Conservation (phyloP, 768 basidiomycete species). For the Rhodotorula taiwanensis region DNA sequence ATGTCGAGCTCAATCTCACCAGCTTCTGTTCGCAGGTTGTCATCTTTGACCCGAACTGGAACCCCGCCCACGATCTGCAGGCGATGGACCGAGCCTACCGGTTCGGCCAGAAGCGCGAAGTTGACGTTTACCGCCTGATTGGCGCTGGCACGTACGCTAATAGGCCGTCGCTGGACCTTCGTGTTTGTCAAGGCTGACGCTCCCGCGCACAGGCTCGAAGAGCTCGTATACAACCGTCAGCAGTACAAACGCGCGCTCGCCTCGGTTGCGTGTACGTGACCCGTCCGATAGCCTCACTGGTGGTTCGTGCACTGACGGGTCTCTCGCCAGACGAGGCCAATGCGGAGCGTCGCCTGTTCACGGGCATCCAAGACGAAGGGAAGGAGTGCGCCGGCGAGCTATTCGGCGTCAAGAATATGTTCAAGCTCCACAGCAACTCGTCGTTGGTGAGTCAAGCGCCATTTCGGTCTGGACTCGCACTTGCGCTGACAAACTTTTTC, state of each 20-base stretch:
- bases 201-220: slow-evolving; percentile 52
- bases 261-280: slow-evolving; percentile 50
- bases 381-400: slow-evolving; percentile 67
- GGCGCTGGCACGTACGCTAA: slow-evolving; percentile 61
- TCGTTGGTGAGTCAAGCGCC: slow-evolving; percentile 45
- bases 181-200: neutral
- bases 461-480: no score
- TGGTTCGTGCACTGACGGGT: no score
- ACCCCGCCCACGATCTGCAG: slow-evolving; percentile 87
- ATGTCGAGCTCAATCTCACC: neutral
- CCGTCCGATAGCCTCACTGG: neutral
- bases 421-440: slow-evolving; percentile 63
- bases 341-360: slow-evolving; percentile 56
- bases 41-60: slow-evolving; percentile 67
- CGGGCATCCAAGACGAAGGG: slow-evolving; percentile 66
- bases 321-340: slow-evolving; percentile 7
- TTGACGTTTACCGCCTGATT: slow-evolving; percentile 71
- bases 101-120: slow-evolving; percentile 79
- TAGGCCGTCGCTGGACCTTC: neutral
- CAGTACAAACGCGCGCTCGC: slow-evolving; percentile 59
- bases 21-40: neutral
- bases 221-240: slow-evolving; percentile 89
- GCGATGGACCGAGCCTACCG: slow-evolving; percentile 42
- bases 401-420: slow-evolving; percentile 79
- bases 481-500: no score